A percentile compares a stretch with the other conserved stretches of the same genome.
These are phyloP conservation scores for Abelmoschus esculentus DNA, from an alignment of 345 rosid genomes.

Conservation along the genomic window DNA sequence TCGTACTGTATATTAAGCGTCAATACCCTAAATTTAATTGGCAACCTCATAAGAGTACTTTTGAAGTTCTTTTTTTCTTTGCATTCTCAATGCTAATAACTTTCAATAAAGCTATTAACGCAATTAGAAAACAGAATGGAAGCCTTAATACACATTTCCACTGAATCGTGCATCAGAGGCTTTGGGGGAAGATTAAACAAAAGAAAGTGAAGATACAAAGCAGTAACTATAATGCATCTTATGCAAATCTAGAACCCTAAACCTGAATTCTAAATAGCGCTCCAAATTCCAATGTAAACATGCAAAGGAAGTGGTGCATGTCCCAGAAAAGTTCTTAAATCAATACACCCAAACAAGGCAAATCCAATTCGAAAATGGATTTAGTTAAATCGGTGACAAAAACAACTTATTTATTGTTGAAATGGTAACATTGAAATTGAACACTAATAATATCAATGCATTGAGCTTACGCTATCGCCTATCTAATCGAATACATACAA, in stretches of 20 bases:
- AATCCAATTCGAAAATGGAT: background rate
- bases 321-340: background rate
- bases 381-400: background rate
- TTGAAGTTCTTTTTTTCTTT: background rate
- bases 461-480: background rate
- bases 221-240: background rate
- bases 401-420: background rate
- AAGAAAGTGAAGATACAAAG: background rate
- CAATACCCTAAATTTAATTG: background rate
- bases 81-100: background rate
- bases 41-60: background rate
- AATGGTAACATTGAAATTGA: background rate
- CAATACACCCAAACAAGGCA: background rate
- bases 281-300: background rate
- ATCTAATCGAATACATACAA: background rate
- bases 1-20: background rate
- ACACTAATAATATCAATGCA: background rate
- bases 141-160: background rate
- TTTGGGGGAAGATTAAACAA: background rate
- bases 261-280: background rate
- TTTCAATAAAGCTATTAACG: background rate
- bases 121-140: background rate
- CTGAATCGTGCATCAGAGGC: too few species aligned
- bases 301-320: background rate
- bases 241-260: background rate